Percentiles rank a stretch among this genome's conserved stretches.
These are phyloP conservation scores for Kodamaea nitidulidarum DNA, from an alignment of 805 yeast species.

Conservation along the genomic window DNA sequence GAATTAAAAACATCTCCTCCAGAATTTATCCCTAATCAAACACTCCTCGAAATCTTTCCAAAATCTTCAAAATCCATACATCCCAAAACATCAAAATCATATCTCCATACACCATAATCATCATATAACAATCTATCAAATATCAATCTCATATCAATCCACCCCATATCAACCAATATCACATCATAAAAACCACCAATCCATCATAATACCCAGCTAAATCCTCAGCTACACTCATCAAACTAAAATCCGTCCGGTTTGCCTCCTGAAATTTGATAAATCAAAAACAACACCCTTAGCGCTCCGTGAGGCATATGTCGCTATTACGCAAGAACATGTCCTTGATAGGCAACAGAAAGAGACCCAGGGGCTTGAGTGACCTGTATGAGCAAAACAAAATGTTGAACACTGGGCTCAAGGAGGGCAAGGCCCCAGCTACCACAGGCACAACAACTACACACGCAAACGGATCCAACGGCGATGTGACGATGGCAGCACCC, in stretches of 20 bases:
- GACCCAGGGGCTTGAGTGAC: constrained; percentile 45
- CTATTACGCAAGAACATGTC: constrained; percentile 21
- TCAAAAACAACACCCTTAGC: not conserved
- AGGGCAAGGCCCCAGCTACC: constrained; percentile 10
- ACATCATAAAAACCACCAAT: no score
- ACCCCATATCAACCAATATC: no score
- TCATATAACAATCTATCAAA: no score
- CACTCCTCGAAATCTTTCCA: no score
- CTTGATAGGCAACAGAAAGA: constrained; percentile 37
- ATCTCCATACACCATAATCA: no score
- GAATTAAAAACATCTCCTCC: not conserved
- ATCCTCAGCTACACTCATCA: no score
- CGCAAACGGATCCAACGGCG: constrained; percentile 8
- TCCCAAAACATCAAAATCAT: no score
- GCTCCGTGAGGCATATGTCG: not conserved
- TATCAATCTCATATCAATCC: no score
- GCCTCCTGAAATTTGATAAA: not conserved
- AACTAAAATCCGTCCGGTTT: no score
- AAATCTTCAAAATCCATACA: no score
- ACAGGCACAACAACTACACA: constrained; percentile 10
- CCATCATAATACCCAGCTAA: no score
- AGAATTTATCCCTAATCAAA: not conserved
- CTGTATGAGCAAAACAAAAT: constrained; percentile 23
- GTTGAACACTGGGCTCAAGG: constrained; percentile 7
- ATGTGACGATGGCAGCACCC: constrained; percentile 7